Evolutionary conservation across 1,139 yeast genomes (phyloP), one percentile per base, ranked within the genome.

Genomic region (Suhomyces coccinellae): DNA sequence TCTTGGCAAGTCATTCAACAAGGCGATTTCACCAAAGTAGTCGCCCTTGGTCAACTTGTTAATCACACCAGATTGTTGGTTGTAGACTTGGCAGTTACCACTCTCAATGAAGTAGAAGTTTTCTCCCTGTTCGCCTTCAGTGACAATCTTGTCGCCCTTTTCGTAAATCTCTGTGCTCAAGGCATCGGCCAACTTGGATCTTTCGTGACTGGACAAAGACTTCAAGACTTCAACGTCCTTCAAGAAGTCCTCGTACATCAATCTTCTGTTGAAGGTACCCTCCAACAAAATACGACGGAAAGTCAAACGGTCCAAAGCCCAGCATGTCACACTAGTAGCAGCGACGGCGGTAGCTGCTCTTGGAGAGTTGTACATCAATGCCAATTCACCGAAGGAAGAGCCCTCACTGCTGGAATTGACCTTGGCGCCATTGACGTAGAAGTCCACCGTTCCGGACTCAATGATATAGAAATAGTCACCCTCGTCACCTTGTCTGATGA

Each of bases 331-430:
- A 29, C 79, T 80, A 58, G 85, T 79, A 28, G 82, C 77, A 9
- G 97, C 96, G 16, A 77, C 61, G 1, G 89, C 98, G 1, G 98
- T 90, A 14, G 98, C 99, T 6, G 98, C 99, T 67, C 99, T 82
- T 49, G 98, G 98, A 16, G 97, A 84, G 67, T 93, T 93, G 72
- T 93, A 93, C 97, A 93, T 90, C 58, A 93, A 79, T 1, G 99
- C 99, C 60, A 93, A 78, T 66, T 93, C 99, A 59, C 99, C 99
- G 68, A 93, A 93, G 37, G 95, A 85, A 6, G 96, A 82, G 4
- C 98, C 97, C 38, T 89, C 83, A 16, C 87, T 85, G 26, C 89
- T 80, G 3, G 87, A 74, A 57, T 82, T 86, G 42, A 90, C 95
- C 58, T 82, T 79, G 43, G 78, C 66, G 41, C 85, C 91, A 61